Base-by-base conservation (phyloP, 768 basidiomycete genomes). In the Flagelloscypha sp. region DNA sequence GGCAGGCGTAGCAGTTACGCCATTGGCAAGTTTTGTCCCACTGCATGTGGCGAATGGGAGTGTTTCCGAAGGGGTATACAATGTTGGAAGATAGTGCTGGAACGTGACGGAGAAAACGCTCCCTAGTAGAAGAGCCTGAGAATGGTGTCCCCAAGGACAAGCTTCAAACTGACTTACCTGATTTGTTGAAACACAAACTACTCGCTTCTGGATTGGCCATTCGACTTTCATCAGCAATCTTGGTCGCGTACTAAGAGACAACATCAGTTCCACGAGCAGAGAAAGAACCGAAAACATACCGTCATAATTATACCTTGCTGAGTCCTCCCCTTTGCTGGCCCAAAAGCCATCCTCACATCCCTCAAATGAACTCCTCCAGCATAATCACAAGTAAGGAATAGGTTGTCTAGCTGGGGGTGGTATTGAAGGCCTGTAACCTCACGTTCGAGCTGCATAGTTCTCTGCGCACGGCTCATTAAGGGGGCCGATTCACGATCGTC, bases 311-410 rank as follows among this genome's bases (percentile, higher is more conserved):
- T 59, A 0, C 82, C 81, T 9, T 69, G 53, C 12, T 62, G 53
- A 2, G 67, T 62, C 23, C 74, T 55, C 8, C 52, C 53, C 12
- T 54, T 53, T 13, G 54, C 45, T 28, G 76, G 63, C 13, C 79
- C 78, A 53, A 85, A 87, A 0, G 80, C 72, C 79, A 84, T 85
- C 9, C 84, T 65, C 11, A 61, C 57, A 53, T 88, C 84, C 11
- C 81, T 72, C 38, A 88, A 70, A 44, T 68, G 74, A 3, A 85
- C 76, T 16, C 57, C 54, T 4, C 84, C 83, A 11, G 48, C 55
- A 8, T 49, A 58, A 42, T 84, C 79, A 37, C 76, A 72, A 3
- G 78, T 81, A 5, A 68, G 70, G 43, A 88, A 86, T 31, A 85
- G 49, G 44, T 84, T 65, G 24, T 79, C 74, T 63, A 79, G 73